Evolutionary conservation across 2,329 filamentous ascomycete genomes (phyloP), one percentile per base, ranked within the genome.

Genomic region (Diaporthe helianthi): DNA sequence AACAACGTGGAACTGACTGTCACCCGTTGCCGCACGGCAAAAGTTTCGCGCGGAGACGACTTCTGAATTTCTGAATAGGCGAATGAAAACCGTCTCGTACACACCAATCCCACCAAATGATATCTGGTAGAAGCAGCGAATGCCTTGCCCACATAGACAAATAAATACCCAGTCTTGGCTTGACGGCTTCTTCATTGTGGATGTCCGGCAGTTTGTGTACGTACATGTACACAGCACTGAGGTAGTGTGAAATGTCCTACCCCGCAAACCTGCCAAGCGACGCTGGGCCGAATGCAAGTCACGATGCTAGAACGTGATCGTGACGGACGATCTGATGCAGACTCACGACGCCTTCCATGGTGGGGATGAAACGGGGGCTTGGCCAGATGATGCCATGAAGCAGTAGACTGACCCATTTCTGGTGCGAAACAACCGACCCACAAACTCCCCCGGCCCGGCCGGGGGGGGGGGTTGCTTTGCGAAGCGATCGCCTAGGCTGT

Each of bases 51-150:
- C 55, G 47, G 47, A 51, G 24, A 26, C 31, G 19, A 51, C 47
- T 66, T 55, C 38, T 66, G 44, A n/a, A 36, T 33, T 66, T 55
- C 38, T 66, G 44, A n/a, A 36, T 33, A 24, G 24, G 46, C 68
- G 64, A 64, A 68, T 68, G 65, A 65, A 29, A 51, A 65, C 68
- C 31, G 46, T 26, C 65, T 58, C 22, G 65, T 55, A 65, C 69
- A 53, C 12, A 38, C 51, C n/a, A 26, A 55, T 24, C 38, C 24
- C 24, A 13, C 53, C 55, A 51, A 31, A 65, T 53, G 55, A 24
- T 38, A 10, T 19, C 26, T 22, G 13, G 22, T 49, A 58, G 41
- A 58, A 36, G 55, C 65, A 13, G 38, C 44, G 26, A 38, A 33
- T 52, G 26, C 49, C 41, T 47, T 47, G 12, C 5, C 24, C 7